These are phyloP conservation scores for Euphorbia corollata DNA, from an alignment of 441 rosid species.

Conservation along the genomic window DNA sequence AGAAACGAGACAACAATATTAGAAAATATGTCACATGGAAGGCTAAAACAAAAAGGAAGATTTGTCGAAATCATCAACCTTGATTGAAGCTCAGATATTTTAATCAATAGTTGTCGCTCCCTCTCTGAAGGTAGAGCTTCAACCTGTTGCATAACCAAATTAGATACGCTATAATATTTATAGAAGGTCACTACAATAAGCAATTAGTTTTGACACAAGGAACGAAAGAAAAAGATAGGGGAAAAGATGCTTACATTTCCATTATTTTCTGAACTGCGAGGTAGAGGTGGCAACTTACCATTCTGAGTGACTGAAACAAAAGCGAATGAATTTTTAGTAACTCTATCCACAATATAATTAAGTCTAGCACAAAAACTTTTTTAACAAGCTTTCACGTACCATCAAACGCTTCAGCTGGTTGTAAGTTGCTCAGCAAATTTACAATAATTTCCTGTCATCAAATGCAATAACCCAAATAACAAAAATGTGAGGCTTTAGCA, in stretches of 20 bases:
- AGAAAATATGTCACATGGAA: conserved; percentile 5
- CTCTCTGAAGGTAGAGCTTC: conserved; percentile 58
- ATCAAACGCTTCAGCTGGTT: conserved; percentile 50
- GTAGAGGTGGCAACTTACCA: conserved; percentile 78
- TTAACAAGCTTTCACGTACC: conserved; percentile 39
- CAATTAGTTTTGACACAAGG: background rate
- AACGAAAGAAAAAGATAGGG: background rate
- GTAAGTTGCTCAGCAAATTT: conserved; percentile 59
- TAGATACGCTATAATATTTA: conserved; percentile 11
- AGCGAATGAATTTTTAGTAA: conserved; percentile 14
- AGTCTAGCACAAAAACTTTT: background rate
- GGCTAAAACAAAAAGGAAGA: conserved; percentile 9
- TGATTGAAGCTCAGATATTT: conserved; percentile 68
- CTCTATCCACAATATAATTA: conserved; percentile 1
- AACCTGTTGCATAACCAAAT: conserved; percentile 42
- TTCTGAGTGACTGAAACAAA: conserved; percentile 56
- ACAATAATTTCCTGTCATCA: conserved; percentile 62
- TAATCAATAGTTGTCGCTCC: conserved; percentile 57
- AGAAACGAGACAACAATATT: conserved; percentile 14
- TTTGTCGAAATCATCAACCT: conserved; percentile 39
- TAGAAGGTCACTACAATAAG: background rate
- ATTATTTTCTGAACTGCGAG: conserved; percentile 61
- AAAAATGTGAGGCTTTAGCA: background rate
- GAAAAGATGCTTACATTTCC: conserved; percentile 53
- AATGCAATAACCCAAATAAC: conserved; percentile 18